These are phyloP conservation scores for Colletotrichum sp. DNA, from an alignment of 2,329 filamentous ascomycete species.

Conservation along the genomic window DNA sequence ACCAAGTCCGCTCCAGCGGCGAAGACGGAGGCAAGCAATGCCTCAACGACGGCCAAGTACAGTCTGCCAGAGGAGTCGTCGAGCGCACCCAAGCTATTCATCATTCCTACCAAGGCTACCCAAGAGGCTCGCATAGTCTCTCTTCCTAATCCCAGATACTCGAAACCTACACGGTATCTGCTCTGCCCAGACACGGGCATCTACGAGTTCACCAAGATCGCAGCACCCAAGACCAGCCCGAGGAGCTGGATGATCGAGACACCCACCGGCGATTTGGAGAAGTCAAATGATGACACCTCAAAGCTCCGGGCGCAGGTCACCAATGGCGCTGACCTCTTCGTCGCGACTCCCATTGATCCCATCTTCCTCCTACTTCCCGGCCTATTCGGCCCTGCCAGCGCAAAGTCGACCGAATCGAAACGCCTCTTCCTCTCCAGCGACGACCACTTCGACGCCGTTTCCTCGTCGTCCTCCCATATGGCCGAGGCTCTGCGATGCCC, in stretches of 20 bases:
- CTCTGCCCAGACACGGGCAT: conserved; percentile 66
- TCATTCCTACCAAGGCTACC: conserved; percentile 62
- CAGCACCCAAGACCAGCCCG: conserved; percentile 56
- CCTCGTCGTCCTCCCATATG: conserved; percentile 62
- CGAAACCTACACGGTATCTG: conserved; percentile 62
- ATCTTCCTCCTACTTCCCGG: conserved; percentile 83
- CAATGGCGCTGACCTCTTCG: conserved; percentile 74
- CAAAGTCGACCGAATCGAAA: conserved; percentile 54
- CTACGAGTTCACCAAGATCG: conserved; percentile 68
- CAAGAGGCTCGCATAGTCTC: conserved; percentile 63
- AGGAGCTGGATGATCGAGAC: conserved; percentile 67
- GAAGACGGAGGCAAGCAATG: conserved; percentile 33
- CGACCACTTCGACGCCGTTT: conserved; percentile 72
- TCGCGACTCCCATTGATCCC: conserved; percentile 85
- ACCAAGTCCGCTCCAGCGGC: conserved; percentile 35
- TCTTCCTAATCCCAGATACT: conserved; percentile 63
- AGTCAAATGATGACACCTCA: conserved; percentile 18
- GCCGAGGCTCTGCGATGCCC: conserved; percentile 57
- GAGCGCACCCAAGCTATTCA: conserved; percentile 61
- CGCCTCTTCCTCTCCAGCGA: conserved; percentile 72
- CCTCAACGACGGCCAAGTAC: conserved; percentile 40
- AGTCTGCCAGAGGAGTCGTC: conserved; percentile 41
- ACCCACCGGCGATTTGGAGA: conserved; percentile 20
- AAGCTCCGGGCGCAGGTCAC: conserved; percentile 46
- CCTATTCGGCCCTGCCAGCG: conserved; percentile 54